A percentile compares a stretch with the other conserved stretches of the same genome.
Evolutionary conservation across 2,329 filamentous ascomycete species (phyloP).

Genomic region (Epicoccum nigrum): DNA sequence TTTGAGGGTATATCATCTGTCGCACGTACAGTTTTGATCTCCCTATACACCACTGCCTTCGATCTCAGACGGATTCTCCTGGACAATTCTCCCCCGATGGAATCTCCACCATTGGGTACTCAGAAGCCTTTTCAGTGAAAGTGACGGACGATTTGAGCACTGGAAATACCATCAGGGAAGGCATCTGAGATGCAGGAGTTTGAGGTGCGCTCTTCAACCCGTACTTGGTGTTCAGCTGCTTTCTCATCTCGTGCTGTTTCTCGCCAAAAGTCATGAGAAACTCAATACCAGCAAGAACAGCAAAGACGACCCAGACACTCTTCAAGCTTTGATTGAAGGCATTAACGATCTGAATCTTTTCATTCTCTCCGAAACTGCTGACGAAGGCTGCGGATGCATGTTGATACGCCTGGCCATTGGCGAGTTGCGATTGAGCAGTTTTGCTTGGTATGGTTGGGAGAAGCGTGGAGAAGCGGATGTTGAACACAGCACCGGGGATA

Average conservation of each 20-base stretch:
- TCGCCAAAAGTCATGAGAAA: slow-evolving; percentile 46
- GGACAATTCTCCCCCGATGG: background rate
- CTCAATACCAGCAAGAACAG: slow-evolving; percentile 39
- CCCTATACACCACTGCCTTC: background rate
- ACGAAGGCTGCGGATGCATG: slow-evolving; percentile 31
- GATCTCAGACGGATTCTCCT: background rate
- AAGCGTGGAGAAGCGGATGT: slow-evolving; percentile 26
- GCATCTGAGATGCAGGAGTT: slow-evolving; percentile 20
- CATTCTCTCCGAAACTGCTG: slow-evolving; percentile 18
- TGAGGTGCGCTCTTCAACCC: slow-evolving; percentile 41
- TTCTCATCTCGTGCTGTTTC: slow-evolving; percentile 47
- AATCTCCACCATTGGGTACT: slow-evolving; percentile 6
- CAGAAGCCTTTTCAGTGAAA: background rate
- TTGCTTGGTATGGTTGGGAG: slow-evolving; percentile 17
- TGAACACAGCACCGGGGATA: slow-evolving; percentile 39
- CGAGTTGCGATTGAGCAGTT: slow-evolving; percentile 11
- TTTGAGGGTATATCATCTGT: slow-evolving; percentile 7
- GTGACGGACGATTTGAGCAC: background rate
- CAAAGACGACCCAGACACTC: slow-evolving; percentile 48
- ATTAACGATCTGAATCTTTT: slow-evolving; percentile 36
- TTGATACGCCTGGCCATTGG: slow-evolving; percentile 36
- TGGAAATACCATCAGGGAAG: background rate
- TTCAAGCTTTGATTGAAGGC: slow-evolving; percentile 46
- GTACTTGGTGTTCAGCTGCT: slow-evolving; percentile 49
- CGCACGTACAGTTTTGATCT: background rate